Conservation (phyloP, 306 rosid species). For the Acacia acuminata region DNA sequence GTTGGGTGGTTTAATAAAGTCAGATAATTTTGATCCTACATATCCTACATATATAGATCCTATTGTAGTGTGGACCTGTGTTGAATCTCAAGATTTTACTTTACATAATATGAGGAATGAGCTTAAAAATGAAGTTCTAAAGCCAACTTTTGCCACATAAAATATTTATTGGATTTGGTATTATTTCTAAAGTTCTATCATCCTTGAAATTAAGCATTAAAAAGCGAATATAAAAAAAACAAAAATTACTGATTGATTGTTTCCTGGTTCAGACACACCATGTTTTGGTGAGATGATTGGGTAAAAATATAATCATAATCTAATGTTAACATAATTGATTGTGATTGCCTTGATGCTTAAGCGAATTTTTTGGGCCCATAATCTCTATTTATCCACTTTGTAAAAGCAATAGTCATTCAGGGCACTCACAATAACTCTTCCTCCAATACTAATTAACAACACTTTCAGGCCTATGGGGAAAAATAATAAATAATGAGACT, state of each 20-base stretch:
- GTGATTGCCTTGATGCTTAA: constrained; percentile 28
- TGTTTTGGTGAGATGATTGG: constrained; percentile 27
- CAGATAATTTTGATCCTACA: background rate
- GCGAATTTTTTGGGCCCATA: constrained; percentile 33
- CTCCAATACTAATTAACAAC: background rate
- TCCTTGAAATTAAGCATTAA: background rate
- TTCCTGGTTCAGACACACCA: constrained; percentile 36
- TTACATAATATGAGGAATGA: background rate
- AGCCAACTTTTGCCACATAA: background rate
- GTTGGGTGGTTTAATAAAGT: background rate
- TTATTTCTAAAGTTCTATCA: background rate
- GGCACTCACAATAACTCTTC: constrained; percentile 3
- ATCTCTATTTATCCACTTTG: constrained; percentile 23
- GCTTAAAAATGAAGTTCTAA: background rate
- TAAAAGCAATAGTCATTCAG: background rate
- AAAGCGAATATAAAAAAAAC: background rate
- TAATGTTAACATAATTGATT: constrained; percentile 12
- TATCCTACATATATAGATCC: background rate
- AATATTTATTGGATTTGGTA: background rate
- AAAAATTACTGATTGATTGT: constrained; percentile 9
- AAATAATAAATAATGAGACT: background rate
- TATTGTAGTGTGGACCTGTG: background rate
- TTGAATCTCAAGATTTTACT: background rate
- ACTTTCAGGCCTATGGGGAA: background rate
- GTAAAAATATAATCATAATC: constrained; percentile 6